A percentile compares a stretch with the other conserved stretches of the same genome.
Evolutionary conservation across 2,329 filamentous ascomycete species (phyloP).

Genomic region (Drechslera avenae): DNA sequence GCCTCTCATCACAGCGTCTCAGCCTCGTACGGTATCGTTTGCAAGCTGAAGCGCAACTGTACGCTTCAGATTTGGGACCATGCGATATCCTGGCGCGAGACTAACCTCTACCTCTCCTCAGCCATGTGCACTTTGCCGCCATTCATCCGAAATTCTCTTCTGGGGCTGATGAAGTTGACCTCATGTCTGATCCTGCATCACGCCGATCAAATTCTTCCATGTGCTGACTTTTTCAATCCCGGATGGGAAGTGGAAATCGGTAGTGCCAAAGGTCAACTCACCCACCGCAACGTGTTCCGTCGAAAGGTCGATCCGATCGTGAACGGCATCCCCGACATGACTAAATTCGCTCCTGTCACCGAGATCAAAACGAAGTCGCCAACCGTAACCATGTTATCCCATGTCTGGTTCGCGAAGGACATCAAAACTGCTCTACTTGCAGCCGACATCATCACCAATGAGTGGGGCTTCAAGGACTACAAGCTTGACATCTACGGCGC

Average conservation of each 20-base stretch:
- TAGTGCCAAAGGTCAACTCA: conserved; percentile 61
- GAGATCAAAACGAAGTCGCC: conserved; percentile 63
- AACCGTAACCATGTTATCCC: conserved; percentile 69
- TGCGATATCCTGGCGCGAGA: conserved; percentile 66
- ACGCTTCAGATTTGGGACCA: conserved; percentile 69
- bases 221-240: conserved; percentile 65
- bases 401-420: conserved; percentile 65
- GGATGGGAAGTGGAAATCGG: conserved; percentile 68
- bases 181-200: conserved; percentile 54
- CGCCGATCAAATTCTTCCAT: conserved; percentile 59
- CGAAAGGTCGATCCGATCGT: conserved; percentile 68
- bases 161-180: conserved; percentile 49
- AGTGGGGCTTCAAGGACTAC: conserved; percentile 69
- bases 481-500: conserved; percentile 67
- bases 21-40: conserved; percentile 65
- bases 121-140: conserved; percentile 50
- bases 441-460: conserved; percentile 68
- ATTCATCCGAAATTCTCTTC: conserved; percentile 48
- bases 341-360: conserved; percentile 64
- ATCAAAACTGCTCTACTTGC: conserved; percentile 68
- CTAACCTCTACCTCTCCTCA: conserved; percentile 48
- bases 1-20: conserved; percentile 67
- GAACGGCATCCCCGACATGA: conserved; percentile 69
- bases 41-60: conserved; percentile 64
- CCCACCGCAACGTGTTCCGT: conserved; percentile 62